Percentiles rank a stretch among this genome's conserved stretches.
Evolutionary conservation across 495 filamentous ascomycete species (phyloP).

Genomic region (Rhizodiscina lignyota): DNA sequence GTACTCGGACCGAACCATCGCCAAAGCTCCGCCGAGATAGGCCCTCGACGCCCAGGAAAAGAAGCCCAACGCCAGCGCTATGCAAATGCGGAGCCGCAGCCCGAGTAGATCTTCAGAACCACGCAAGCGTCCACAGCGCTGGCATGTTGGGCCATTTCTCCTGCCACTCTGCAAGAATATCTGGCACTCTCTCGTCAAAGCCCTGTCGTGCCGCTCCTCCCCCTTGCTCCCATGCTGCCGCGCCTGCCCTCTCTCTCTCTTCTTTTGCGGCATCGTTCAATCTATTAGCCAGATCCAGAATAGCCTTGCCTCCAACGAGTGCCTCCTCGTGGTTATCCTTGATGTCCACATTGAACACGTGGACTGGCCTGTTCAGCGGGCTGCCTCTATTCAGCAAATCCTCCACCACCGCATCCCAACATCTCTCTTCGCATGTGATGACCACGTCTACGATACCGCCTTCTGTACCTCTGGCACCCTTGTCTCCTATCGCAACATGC

Average conservation of each 20-base stretch:
- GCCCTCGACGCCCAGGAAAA: too few species aligned
- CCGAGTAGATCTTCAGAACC: too few species aligned
- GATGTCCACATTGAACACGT: constrained; percentile 96
- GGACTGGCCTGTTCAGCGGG: constrained; percentile 75
- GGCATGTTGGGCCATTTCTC: constrained; percentile 84
- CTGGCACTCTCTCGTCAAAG: constrained; percentile 88
- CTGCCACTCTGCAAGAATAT: constrained; percentile 91
- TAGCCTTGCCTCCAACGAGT: constrained; percentile 74
- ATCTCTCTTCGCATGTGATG: constrained; percentile 94
- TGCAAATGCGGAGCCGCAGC: too few species aligned
- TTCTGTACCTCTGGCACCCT: constrained; percentile 50
- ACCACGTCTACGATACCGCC: constrained; percentile 87
- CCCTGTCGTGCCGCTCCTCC: constrained; percentile 46
- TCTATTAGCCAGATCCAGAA: constrained; percentile 76
- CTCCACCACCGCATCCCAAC: constrained; percentile 96
- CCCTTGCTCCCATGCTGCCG: constrained; percentile 50
- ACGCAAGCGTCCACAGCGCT: constrained; percentile 84
- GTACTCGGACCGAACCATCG: too few species aligned
- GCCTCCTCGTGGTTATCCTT: constrained; percentile 98
- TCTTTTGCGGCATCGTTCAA: constrained; percentile 68
- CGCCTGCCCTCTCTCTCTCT: constrained; percentile 50
- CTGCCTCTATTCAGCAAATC: constrained; percentile 74
- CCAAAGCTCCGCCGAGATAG: too few species aligned
- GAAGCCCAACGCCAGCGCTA: too few species aligned
- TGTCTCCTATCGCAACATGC: constrained; percentile 42